A percentile compares a stretch with the other conserved stretches of the same genome.
phyloP scores from a whole-genome alignment of 257 asterid genomes.

The Gentiana macrophylla region DNA sequence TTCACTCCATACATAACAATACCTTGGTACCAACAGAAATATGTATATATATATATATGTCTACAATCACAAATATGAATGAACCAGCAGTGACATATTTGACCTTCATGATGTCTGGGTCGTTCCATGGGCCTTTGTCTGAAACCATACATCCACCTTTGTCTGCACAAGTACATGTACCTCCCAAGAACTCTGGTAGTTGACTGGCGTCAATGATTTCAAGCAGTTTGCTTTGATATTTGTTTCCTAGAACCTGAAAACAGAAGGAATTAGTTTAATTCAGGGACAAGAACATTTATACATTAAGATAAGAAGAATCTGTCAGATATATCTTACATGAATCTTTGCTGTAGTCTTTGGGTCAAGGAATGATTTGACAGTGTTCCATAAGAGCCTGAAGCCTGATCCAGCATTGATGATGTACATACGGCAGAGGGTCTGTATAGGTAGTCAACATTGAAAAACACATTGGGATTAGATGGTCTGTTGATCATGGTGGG shows the following conservation, averaged over 20 bases:
- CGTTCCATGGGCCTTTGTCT: conserved; percentile 98
- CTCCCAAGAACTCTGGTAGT: conserved; percentile 93
- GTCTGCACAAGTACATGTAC: conserved; percentile 82
- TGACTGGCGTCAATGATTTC: conserved; percentile 90
- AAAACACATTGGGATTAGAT: background rate
- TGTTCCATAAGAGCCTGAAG: conserved; percentile 95
- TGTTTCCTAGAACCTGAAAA: conserved; percentile 76
- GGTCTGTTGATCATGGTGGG: too few relatives aligned
- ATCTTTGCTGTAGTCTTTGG: conserved; percentile 96
- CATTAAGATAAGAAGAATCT: background rate
- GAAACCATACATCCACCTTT: conserved; percentile 87
- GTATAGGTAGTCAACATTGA: conserved; percentile 2
- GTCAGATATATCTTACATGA: conserved; percentile 34
- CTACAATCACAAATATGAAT: background rate
- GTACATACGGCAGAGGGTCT: conserved; percentile 89
- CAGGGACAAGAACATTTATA: background rate
- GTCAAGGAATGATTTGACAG: conserved; percentile 89
- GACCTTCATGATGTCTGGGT: conserved; percentile 84
- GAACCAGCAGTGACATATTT: background rate
- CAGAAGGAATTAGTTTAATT: background rate
- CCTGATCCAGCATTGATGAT: conserved; percentile 98
- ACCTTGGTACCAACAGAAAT: background rate
- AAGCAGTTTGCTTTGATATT: conserved; percentile 87
- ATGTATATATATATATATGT: background rate
- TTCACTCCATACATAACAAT: background rate